Evolutionary conservation across 805 yeast genomes (phyloP).

Genomic region (Candida fluviatilis): DNA sequence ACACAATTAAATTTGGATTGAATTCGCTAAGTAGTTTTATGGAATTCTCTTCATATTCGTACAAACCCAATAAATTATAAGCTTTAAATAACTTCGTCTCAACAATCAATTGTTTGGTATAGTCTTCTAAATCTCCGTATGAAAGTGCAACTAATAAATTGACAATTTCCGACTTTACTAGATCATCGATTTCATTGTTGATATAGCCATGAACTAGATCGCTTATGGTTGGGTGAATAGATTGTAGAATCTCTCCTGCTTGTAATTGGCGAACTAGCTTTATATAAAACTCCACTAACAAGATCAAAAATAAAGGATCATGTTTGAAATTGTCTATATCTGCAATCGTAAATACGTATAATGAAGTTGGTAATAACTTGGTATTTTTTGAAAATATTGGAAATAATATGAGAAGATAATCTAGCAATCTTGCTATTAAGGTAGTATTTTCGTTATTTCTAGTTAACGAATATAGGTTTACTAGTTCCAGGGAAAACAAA

Average conservation of each 20-base stretch:
- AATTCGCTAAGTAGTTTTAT: conserved; percentile 16
- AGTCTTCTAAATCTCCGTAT: conserved; percentile 7
- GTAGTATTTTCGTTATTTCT: conserved; percentile 12
- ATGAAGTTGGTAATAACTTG: conserved; percentile 3
- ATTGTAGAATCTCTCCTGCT: neutral
- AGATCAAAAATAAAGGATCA: conserved; percentile 23
- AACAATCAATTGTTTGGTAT: conserved; percentile 8
- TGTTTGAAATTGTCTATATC: conserved; percentile 15
- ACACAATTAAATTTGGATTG: conserved; percentile 12
- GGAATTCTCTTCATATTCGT: conserved; percentile 15
- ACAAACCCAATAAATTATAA: conserved; percentile 13
- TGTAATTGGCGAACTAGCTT: conserved; percentile 12
- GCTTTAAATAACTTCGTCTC: conserved; percentile 15
- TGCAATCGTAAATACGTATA: conserved; percentile 9
- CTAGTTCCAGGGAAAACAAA: conserved; percentile 3
- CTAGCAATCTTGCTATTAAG: conserved; percentile 16
- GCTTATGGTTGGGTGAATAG: neutral
- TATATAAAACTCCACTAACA: conserved; percentile 22
- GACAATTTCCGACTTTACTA: conserved; percentile 15
- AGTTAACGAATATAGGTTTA: conserved; percentile 7
- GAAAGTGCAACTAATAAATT: conserved; percentile 19
- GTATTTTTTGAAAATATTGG: conserved; percentile 8
- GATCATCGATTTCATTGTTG: conserved; percentile 6
- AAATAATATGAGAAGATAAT: conserved; percentile 12
- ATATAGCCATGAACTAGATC: conserved; percentile 2